A percentile compares a stretch with the other conserved stretches of the same genome.
phyloP scores from a whole-genome alignment of 495 filamentous ascomycete genomes.

The Chlorociboria aeruginascens region DNA sequence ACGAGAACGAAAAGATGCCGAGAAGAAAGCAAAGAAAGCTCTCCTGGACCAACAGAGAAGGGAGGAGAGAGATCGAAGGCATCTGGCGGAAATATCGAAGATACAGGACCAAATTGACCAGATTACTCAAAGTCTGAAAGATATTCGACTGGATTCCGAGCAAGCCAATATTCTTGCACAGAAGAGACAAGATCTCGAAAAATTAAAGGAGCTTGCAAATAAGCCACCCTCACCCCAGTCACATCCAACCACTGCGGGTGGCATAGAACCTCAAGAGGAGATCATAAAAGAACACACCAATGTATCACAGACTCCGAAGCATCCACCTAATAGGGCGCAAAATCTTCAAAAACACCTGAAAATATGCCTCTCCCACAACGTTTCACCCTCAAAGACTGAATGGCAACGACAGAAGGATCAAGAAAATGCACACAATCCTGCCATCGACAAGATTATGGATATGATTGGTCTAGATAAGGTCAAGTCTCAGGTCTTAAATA shows the following conservation, averaged over 20 bases:
- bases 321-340: neutral
- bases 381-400: slow-evolving; percentile 31
- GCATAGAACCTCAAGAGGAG: neutral
- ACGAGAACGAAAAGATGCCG: slow-evolving; percentile 32
- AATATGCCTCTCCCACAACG: slow-evolving; percentile 5
- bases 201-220: slow-evolving; percentile 2
- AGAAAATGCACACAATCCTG: slow-evolving; percentile 35
- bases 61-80: slow-evolving; percentile 34
- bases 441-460: slow-evolving; percentile 53
- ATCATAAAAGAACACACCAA: neutral
- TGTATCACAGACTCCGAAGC: neutral
- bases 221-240: neutral
- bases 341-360: slow-evolving; percentile 1
- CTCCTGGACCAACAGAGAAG: slow-evolving; percentile 41
- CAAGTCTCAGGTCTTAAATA: slow-evolving; percentile 49
- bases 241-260: too few relatives aligned
- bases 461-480: slow-evolving; percentile 66
- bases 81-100: slow-evolving; percentile 37
- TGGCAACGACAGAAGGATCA: slow-evolving; percentile 50
- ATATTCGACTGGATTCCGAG: slow-evolving; percentile 32
- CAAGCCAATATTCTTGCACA: slow-evolving; percentile 35
- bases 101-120: slow-evolving; percentile 46
- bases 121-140: slow-evolving; percentile 34
- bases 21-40: slow-evolving; percentile 35
- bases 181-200: slow-evolving; percentile 11